A percentile compares a stretch with the other conserved stretches of the same genome.
These are phyloP conservation scores for Purshia tridentata DNA, from an alignment of 306 rosid genomes.

Conservation along the genomic window DNA sequence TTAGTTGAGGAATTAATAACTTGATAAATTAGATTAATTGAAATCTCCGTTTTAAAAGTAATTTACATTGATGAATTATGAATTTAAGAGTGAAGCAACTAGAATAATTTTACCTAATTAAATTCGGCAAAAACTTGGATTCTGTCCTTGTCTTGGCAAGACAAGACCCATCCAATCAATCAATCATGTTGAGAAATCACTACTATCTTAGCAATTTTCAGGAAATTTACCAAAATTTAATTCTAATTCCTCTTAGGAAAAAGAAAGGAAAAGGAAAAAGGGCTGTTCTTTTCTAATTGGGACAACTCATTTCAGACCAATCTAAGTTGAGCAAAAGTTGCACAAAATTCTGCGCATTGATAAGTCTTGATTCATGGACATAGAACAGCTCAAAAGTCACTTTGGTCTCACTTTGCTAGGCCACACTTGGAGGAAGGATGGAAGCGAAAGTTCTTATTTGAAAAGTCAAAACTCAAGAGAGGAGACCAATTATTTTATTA, in stretches of 20 bases:
- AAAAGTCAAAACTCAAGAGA: conserved; percentile 16
- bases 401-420: conserved; percentile 28
- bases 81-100: too few species aligned
- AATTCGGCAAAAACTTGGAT: too few species aligned
- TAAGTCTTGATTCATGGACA: conserved; percentile 3
- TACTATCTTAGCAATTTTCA: too few species aligned
- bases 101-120: too few species aligned
- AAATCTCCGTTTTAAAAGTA: neutral
- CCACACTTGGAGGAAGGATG: conserved; percentile 17
- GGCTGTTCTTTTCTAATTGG: conserved; percentile 11
- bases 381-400: conserved; percentile 44
- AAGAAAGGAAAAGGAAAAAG: neutral
- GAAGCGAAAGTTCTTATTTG: conserved; percentile 11
- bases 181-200: too few species aligned
- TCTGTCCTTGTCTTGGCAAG: too few species aligned
- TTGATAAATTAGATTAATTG: neutral
- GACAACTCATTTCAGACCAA: conserved; percentile 32
- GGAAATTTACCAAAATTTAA: too few species aligned
- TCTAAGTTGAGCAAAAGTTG: conserved; percentile 12
- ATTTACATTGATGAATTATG: too few species aligned
- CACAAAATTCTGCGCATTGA: conserved; percentile 19
- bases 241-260: neutral
- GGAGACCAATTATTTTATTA: too few species aligned
- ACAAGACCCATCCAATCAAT: too few species aligned
- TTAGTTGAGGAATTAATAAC: neutral